Base-by-base conservation (phyloP, 371 early-diverging fungal genomes). In the Mucor sp. region DNA sequence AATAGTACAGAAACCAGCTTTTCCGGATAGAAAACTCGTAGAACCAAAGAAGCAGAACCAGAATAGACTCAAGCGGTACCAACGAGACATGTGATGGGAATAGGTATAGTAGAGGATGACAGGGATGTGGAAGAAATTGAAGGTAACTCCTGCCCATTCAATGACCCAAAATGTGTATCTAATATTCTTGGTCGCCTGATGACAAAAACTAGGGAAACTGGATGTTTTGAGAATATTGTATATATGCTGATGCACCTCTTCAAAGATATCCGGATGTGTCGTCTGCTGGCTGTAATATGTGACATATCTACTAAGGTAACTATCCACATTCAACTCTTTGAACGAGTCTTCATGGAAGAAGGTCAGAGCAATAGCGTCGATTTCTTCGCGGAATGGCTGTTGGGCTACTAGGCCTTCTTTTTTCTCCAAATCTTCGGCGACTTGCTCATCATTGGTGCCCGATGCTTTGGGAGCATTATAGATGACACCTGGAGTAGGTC, bases 251-350 rank as follows among this genome's bases (percentile, higher is more conserved):
- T 63, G 66, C n/a, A 62, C 70, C 17, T 73, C 74, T 32, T 59
- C 21, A 66, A 73, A 73, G 1, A 70, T 64, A 43, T 73, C 74
- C 21, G 74, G 74, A 27, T 73, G 70, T 2, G 70, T 73, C 0
- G 70, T 73, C n/a, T 70, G 74, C 3, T 63, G 44, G 9, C 66
- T 63, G 33, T 69, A 70, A 25, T 66, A 70, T 0, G 47, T 15
- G 0, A 63, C 56, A 47, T 73, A 60, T 9, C 47, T 50, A 9
- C 50, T 63, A 25, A 69, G 39, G 15, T 57, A 70, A 11, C 61
- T 60, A 2, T 61, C 56, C 32, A 73, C 27, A 5, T 63, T 73
- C 9, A 73, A 41, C n/a, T 73, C 74, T 28, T 73, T 73, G 50
- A 63, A 73, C n/a, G 70, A 70, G 32, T 60, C 61, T 7, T 37